These are phyloP conservation scores for Phytophthora kernoviae DNA, from an alignment of 352 stramenopile species.

Conservation along the genomic window DNA sequence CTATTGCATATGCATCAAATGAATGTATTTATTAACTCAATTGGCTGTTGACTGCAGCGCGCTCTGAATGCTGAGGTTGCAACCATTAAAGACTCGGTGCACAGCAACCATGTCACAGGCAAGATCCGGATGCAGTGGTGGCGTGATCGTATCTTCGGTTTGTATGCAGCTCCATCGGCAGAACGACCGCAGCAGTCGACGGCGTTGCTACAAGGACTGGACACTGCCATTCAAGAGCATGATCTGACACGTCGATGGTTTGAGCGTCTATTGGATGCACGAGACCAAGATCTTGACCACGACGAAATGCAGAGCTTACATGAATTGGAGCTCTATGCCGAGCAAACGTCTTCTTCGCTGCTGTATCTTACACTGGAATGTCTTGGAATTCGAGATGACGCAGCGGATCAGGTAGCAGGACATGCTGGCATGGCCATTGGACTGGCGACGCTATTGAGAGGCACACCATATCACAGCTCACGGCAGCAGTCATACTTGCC, in stretches of 20 bases:
- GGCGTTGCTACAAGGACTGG: conserved; percentile 71
- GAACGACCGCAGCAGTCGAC: conserved; percentile 51
- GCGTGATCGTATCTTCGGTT: conserved; percentile 80
- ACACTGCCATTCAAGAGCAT: conserved; percentile 66
- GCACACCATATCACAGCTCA: conserved; percentile 68
- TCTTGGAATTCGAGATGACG: conserved; percentile 73
- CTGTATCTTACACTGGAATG: conserved; percentile 91
- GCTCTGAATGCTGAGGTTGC: conserved; percentile 92
- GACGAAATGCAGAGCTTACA: conserved; percentile 68
- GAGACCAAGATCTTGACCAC: conserved; percentile 86
- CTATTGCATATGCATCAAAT: background rate
- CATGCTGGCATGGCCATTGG: conserved; percentile 89
- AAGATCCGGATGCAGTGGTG: conserved; percentile 95
- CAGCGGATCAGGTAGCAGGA: conserved; percentile 75
- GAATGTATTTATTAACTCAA: conserved; percentile 1
- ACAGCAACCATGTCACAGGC: conserved; percentile 83
- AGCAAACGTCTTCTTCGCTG: conserved; percentile 90
- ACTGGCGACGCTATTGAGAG: conserved; percentile 83
- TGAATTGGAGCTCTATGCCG: conserved; percentile 86
- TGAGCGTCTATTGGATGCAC: conserved; percentile 89
- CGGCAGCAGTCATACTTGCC: conserved; percentile 84
- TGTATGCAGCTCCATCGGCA: conserved; percentile 50
- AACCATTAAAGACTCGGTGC: conserved; percentile 87
- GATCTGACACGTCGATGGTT: conserved; percentile 91
- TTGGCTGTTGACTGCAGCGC: conserved; percentile 41